phyloP scores from a whole-genome alignment of 2,329 filamentous ascomycete genomes.

The Bisporella sp. region DNA sequence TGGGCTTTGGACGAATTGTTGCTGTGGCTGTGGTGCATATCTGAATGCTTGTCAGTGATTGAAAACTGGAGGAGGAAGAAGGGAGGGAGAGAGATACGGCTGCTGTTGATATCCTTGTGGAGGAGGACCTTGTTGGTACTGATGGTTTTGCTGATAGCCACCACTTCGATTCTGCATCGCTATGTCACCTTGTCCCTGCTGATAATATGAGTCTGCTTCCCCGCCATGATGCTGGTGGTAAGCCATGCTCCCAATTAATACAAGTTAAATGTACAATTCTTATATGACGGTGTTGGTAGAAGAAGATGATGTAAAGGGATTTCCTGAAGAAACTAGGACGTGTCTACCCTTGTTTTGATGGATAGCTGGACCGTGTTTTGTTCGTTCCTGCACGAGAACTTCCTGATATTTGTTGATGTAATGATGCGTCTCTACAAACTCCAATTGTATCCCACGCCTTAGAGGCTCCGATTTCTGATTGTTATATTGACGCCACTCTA shows the following conservation, averaged over 20 bases:
- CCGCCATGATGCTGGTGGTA: conserved; percentile 16
- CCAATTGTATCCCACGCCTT: too few relatives aligned
- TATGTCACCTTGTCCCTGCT: conserved; percentile 11
- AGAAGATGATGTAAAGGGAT: background rate
- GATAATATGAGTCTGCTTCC: conserved; percentile 19
- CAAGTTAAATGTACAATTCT: too few relatives aligned
- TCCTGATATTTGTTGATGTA: too few relatives aligned
- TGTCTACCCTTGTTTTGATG: too few relatives aligned
- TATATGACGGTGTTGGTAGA: background rate
- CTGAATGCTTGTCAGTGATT: background rate
- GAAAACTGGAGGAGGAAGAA: conserved; percentile 2
- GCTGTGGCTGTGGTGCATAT: conserved; percentile 2
- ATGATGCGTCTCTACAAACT: too few relatives aligned
- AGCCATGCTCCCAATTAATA: too few relatives aligned
- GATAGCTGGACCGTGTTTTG: too few relatives aligned
- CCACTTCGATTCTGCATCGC: conserved; percentile 7
- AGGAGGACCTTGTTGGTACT: background rate
- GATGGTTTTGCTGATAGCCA: background rate
- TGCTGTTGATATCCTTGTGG: background rate
- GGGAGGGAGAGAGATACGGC: conserved; percentile 7
- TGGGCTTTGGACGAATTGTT: conserved; percentile 12
- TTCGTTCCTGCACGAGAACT: too few relatives aligned
- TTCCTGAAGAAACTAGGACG: too few relatives aligned
- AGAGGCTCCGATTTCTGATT: too few relatives aligned
- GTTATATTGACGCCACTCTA: too few relatives aligned